Conservation (phyloP, 2,329 filamentous ascomycete genomes). For the Fusarium sp. region DNA sequence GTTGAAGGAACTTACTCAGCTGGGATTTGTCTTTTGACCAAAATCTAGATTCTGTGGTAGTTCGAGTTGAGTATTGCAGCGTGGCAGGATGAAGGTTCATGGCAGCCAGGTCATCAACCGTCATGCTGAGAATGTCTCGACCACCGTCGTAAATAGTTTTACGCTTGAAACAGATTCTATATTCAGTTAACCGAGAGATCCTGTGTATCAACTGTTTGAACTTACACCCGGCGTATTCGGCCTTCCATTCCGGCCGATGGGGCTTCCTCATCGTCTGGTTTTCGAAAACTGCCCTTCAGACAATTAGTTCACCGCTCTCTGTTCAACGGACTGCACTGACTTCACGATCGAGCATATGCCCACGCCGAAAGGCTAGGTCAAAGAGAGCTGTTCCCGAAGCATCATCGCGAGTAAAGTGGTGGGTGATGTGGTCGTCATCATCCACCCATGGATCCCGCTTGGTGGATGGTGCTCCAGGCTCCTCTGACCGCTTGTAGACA, state of each 20-base stretch:
- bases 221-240: conserved; percentile 51
- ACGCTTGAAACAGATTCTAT: conserved; percentile 51
- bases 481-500: conserved; percentile 46
- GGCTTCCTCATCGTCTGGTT: conserved; percentile 33
- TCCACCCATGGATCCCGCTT: conserved; percentile 9
- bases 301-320: background rate
- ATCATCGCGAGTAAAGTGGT: conserved; percentile 49
- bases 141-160: conserved; percentile 46
- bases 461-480: conserved; percentile 7
- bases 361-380: conserved; percentile 48
- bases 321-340: conserved; percentile 24
- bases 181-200: background rate
- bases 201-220: background rate
- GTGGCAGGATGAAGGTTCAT: conserved; percentile 54
- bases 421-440: conserved; percentile 44
- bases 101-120: conserved; percentile 47
- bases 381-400: conserved; percentile 47
- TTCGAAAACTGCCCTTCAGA: conserved; percentile 42
- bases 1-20: conserved; percentile 42
- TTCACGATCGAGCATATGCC: conserved; percentile 45
- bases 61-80: conserved; percentile 52
- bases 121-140: conserved; percentile 51
- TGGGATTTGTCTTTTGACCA: conserved; percentile 53
- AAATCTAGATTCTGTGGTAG: conserved; percentile 54
- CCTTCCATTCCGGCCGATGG: conserved; percentile 46